Evolutionary conservation across 108 stramenopile genomes (phyloP), one percentile per base, ranked within the genome.

Genomic region (Stephanodiscus minutulus): DNA sequence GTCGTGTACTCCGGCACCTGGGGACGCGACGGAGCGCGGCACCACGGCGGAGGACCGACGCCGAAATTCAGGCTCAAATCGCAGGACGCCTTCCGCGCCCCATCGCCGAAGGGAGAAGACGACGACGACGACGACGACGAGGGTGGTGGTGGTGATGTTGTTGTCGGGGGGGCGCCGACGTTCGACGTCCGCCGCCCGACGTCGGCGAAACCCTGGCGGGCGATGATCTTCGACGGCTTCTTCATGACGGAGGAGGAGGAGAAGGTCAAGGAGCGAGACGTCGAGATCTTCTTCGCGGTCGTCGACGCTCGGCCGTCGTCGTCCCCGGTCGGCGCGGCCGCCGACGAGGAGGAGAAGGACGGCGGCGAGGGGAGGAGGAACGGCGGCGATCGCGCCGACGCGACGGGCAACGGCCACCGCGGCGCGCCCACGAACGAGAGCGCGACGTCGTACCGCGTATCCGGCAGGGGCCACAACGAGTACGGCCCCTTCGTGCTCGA

Each of bases 141-240:
- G 17, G 1, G 27, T 5, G 70, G 48, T 27, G 35, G 36, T 18
- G 31, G 12, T 0, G 41, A 39, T 15, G 39, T 7, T 13, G 3
- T 22, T 17, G 3, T 6, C 22, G 6, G 1, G 20, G 20, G 10
- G 4, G 3, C 15, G n/a, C 7, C 18, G 10, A 55, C 22, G 1
- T 72, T 72, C 52, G 70, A 81, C 25, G 22, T 72, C 17, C 35
- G 27, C 62, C 65, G 39, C 62, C 74, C 76, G 11, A 77, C 76
- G 13, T 25, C 68, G 31, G 22, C 60, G 1, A 63, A 35, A 1
- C 24, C 6, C 28, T 25, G 74, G 41, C 47, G 77, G 9, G 75
- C 68, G 39, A 49, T 83, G 6, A 25, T 83, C 9, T 79, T 83
- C 43, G 82, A 83, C 71, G 82, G 82, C 12, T 79, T 66, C 68